Evolutionary conservation across 208 protist species (phyloP).

Genomic region (Leishmania martiniquensis): DNA sequence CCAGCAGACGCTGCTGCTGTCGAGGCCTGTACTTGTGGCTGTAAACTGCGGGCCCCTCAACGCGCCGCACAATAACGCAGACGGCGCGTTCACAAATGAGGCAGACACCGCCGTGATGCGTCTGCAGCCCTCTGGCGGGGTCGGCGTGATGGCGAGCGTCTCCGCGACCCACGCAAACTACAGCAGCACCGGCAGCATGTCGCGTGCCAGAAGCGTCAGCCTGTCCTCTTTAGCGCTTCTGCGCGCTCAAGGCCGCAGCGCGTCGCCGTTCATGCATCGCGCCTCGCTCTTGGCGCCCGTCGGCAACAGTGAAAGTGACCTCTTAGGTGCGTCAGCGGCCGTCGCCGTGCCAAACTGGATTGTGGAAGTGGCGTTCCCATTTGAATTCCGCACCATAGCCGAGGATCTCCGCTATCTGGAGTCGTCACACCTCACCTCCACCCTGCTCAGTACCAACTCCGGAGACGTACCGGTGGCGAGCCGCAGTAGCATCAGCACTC

Average conservation of each 20-base stretch:
- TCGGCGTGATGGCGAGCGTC: neutral
- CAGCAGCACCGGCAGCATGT: conserved; percentile 1
- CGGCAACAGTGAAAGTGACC: neutral
- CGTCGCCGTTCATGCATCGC: conserved; percentile 3
- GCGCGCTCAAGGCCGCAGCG: neutral
- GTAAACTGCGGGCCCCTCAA: conserved; percentile 31
- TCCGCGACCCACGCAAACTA: neutral
- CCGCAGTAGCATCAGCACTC: neutral
- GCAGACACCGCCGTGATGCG: conserved; percentile 12
- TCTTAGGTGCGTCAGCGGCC: neutral
- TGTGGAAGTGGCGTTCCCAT: conserved; percentile 60
- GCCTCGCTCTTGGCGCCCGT: neutral
- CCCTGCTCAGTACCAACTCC: conserved; percentile 18
- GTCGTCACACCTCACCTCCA: conserved; percentile 35
- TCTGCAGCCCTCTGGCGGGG: neutral
- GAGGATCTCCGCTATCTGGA: conserved; percentile 80
- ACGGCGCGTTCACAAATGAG: conserved; percentile 11
- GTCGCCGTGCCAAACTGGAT: conserved; percentile 19
- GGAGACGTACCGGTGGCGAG: neutral
- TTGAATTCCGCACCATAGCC: conserved; percentile 34
- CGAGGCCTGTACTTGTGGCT: conserved; percentile 47
- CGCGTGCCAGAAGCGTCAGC: conserved; percentile 9
- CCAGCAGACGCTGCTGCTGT: conserved; percentile 35
- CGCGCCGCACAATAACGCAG: conserved; percentile 5
- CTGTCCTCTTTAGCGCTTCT: conserved; percentile 1